Evolutionary conservation across 2,329 filamentous ascomycete species (phyloP), one percentile per base, ranked within the genome.

Genomic region (Sporothrix phasma): DNA sequence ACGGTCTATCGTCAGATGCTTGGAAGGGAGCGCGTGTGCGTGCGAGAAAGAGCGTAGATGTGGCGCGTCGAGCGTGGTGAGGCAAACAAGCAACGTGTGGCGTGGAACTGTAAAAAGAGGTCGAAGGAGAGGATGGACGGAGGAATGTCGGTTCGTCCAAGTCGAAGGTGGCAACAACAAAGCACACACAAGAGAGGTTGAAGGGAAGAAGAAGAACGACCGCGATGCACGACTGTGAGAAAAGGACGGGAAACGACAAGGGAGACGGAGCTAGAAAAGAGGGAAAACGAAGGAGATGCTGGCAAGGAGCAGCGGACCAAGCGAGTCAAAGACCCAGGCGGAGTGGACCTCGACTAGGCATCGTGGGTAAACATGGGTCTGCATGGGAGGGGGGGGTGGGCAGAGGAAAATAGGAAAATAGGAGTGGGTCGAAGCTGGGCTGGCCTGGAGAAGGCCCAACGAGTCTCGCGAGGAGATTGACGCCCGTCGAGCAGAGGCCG

Each of bases 321-420:
- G 39, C 41, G 45, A 64, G 63, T 45, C 61, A 56, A 56, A 60
- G 34, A 59, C 17, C 34, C 54, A 47, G 64, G 53, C 43, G 56
- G 54, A 47, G 54, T 60, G 56, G 61, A 60, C 53, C 56, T 31
- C 22, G 56, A 59, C 61, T 51, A 61, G 53, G 61, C 64, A 65
- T 65, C 64, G 54, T 65, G 64, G 64, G 46, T 37, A 46, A 51
- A 46, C 54, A 49, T 34, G 60, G 61, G 64, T 56, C 41, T 26
- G 54, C 45, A 62, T 43, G 54, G 26, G 60, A 29, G 41, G 46
- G 46, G 46, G 46, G 45, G 24, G 59, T 61, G 59, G 45, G 11
- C 45, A 62, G 45, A 53, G 46, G 46, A n/a, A n/a, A n/a, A n/a
- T n/a, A n/a, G n/a, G 15, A 47, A 29, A 62, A 41, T 37, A 34